Conservation (phyloP, 805 yeast genomes). For the Starmerella geochares region DNA sequence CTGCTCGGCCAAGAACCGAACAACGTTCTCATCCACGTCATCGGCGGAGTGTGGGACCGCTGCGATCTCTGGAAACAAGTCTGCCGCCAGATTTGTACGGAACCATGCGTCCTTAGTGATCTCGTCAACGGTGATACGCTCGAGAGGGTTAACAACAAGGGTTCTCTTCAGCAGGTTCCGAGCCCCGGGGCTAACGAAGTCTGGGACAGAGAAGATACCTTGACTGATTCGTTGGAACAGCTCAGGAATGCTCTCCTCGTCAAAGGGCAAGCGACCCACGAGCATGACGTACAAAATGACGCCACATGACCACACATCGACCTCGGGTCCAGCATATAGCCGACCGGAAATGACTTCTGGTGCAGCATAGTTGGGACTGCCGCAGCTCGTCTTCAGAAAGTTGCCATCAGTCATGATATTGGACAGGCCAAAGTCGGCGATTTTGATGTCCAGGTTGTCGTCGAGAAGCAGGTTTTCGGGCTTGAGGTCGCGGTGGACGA, state of each 20-base stretch:
- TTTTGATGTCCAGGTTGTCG: slow-evolving; percentile 82
- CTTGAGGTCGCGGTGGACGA: slow-evolving; percentile 91
- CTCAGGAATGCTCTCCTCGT: slow-evolving; percentile 92
- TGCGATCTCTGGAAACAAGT: slow-evolving; percentile 52
- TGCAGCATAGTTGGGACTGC: slow-evolving; percentile 95
- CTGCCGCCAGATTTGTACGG: slow-evolving; percentile 66
- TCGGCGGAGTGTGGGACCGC: slow-evolving; percentile 14
- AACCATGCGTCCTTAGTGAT: slow-evolving; percentile 95
- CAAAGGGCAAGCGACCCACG: slow-evolving; percentile 91
- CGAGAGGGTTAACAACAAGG: slow-evolving; percentile 90
- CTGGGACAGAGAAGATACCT: slow-evolving; percentile 87
- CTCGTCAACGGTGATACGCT: slow-evolving; percentile 84
- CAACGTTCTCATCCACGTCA: slow-evolving; percentile 59
- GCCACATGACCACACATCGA: slow-evolving; percentile 96
- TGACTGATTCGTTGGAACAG: slow-evolving; percentile 83
- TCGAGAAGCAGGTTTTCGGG: slow-evolving; percentile 88
- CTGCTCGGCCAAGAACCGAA: slow-evolving; percentile 60
- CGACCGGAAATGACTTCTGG: slow-evolving; percentile 95
- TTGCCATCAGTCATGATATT: slow-evolving; percentile 97
- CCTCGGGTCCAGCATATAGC: slow-evolving; percentile 94
- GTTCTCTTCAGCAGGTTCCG: slow-evolving; percentile 70
- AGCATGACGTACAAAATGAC: slow-evolving; percentile 91
- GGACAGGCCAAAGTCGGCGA: slow-evolving; percentile 90
- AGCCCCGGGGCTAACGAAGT: slow-evolving; percentile 76
- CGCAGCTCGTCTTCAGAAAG: slow-evolving; percentile 87